phyloP scores from a whole-genome alignment of 352 stramenopile genomes.

The Globisporangium recalcitrans region DNA sequence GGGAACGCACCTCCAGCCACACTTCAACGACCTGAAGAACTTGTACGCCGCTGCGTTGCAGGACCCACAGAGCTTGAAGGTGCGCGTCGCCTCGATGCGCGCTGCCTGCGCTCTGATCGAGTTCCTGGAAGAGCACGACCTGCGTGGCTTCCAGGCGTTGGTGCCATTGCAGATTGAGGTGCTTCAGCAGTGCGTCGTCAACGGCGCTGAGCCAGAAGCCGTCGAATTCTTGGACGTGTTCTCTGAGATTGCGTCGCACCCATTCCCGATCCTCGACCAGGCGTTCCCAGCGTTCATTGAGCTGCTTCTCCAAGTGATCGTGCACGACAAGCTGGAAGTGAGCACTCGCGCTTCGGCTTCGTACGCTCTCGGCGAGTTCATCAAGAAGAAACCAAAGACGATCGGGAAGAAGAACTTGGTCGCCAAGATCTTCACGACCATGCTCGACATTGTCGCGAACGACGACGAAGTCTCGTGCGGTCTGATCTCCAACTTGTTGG shows the following conservation, averaged over 20 bases:
- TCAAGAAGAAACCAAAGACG: conserved; percentile 89
- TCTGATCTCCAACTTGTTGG: conserved; percentile 77
- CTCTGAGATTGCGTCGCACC: conserved; percentile 78
- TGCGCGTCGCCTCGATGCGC: conserved; percentile 78
- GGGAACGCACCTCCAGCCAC: conserved; percentile 75
- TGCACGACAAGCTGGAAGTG: conserved; percentile 69
- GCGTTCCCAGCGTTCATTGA: conserved; percentile 77
- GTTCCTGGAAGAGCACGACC: conserved; percentile 74
- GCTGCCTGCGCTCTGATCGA: conserved; percentile 74
- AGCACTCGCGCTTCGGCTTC: conserved; percentile 76
- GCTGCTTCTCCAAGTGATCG: conserved; percentile 76
- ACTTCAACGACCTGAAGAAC: conserved; percentile 79
- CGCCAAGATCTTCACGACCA: conserved; percentile 79
- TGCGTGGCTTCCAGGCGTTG: conserved; percentile 65
- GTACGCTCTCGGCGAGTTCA: conserved; percentile 80
- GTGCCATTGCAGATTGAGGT: conserved; percentile 84
- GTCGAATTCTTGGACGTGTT: conserved; percentile 86
- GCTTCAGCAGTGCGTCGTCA: conserved; percentile 78
- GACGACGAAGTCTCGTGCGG: conserved; percentile 79
- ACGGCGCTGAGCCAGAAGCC: conserved; percentile 69
- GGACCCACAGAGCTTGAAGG: conserved; percentile 76
- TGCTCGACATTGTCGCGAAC: conserved; percentile 77
- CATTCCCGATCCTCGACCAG: conserved; percentile 82
- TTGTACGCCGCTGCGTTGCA: conserved; percentile 68
- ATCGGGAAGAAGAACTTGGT: conserved; percentile 82